Conservation (phyloP, 306 rosid genomes). For the Dalbergia oliveri region DNA sequence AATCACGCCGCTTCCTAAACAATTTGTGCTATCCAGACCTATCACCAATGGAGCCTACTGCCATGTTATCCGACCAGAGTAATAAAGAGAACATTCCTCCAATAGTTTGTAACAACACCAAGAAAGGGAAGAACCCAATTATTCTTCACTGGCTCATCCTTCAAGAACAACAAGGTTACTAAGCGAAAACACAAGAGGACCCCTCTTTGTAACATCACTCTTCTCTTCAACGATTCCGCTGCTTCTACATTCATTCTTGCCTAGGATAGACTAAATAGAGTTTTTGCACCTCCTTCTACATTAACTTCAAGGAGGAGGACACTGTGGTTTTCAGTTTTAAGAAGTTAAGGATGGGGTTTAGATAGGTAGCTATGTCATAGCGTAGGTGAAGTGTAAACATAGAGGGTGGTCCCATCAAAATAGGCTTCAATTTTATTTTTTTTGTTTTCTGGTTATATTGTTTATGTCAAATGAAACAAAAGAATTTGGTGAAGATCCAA, state of each 20-base stretch:
- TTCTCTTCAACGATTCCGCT: conserved; percentile 30
- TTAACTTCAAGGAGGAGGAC: conserved; percentile 12
- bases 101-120: neutral
- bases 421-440: no score
- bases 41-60: conserved; percentile 11
- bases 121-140: conserved; percentile 22
- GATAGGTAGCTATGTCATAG: conserved; percentile 30
- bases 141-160: conserved; percentile 13
- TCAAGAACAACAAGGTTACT: conserved; percentile 8
- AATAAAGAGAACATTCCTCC: conserved; percentile 53
- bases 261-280: neutral
- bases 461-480: no score
- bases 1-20: no score
- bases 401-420: no score
- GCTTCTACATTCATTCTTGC: neutral
- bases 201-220: conserved; percentile 51
- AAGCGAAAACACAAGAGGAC: conserved; percentile 10
- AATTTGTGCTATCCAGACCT: neutral
- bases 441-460: no score
- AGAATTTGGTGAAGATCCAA: no score
- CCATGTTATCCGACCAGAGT: neutral
- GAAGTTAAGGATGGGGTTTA: conserved; percentile 54
- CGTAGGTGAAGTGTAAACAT: no score
- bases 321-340: neutral
- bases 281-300: neutral